phyloP scores from a whole-genome alignment of 306 rosid genomes.

The Quercus engelmannii region DNA sequence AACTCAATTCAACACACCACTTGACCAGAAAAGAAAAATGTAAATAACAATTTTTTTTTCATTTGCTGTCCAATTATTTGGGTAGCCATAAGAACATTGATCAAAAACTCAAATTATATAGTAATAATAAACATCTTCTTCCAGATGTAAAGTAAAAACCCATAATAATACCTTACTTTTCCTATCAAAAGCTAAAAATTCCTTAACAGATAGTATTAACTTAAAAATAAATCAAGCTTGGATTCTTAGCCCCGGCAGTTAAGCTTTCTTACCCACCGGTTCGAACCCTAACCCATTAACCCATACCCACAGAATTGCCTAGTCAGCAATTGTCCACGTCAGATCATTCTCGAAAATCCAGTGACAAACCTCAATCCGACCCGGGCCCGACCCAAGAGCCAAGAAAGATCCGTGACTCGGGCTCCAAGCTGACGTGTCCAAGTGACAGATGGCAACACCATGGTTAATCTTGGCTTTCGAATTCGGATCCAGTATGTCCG shows the following conservation, averaged over 20 bases:
- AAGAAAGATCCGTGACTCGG: constrained; percentile 79
- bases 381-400: constrained; percentile 78
- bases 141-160: constrained; percentile 12
- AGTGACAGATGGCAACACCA: constrained; percentile 86
- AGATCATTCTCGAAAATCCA: constrained; percentile 96
- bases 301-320: constrained; percentile 5
- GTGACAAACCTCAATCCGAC: constrained; percentile 89
- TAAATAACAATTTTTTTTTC: not conserved
- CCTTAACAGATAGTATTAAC: not conserved
- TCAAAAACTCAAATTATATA: constrained; percentile 18
- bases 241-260: constrained; percentile 28
- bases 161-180: constrained; percentile 22
- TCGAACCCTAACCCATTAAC: not conserved
- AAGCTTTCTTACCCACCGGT: constrained; percentile 47
- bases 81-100: constrained; percentile 24
- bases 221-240: constrained; percentile 24
- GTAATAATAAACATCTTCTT: not conserved
- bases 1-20: too few species aligned
- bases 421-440: constrained; percentile 92
- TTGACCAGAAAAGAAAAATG: too few species aligned
- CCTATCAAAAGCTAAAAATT: not conserved
- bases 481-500: constrained; percentile 69
- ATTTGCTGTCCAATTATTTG: constrained; percentile 30
- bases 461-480: constrained; percentile 60
- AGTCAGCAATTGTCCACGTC: constrained; percentile 84